These are phyloP conservation scores for Graphilbum sp. DNA, from an alignment of 2,329 filamentous ascomycete species.

Conservation along the genomic window DNA sequence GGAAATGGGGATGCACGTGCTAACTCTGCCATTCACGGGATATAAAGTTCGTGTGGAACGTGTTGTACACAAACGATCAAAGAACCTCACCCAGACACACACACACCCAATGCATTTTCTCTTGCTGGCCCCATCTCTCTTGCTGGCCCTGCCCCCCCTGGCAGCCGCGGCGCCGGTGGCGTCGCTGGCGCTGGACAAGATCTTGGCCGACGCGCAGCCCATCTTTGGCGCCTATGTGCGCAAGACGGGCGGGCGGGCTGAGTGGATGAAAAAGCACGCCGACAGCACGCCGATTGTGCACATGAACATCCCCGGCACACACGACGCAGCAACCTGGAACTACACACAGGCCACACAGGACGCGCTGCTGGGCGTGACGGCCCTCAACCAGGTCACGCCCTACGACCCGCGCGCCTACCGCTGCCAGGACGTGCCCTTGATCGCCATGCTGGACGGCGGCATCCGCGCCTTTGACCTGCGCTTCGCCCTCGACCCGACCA, in stretches of 20 bases:
- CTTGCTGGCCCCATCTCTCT: background rate
- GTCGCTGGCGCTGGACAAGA: constrained; percentile 20
- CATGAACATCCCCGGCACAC: constrained; percentile 32
- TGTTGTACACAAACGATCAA: no score
- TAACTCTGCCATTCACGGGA: no score
- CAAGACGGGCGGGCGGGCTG: constrained; percentile 7
- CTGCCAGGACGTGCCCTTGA: constrained; percentile 24
- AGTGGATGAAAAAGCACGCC: constrained; percentile 28
- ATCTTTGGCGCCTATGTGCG: constrained; percentile 22
- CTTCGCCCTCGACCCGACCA: constrained; percentile 29
- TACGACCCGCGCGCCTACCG: constrained; percentile 21
- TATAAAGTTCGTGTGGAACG: no score
- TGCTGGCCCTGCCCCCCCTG: background rate
- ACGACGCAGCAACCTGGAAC: constrained; percentile 35
- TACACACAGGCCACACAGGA: constrained; percentile 26
- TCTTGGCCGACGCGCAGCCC: constrained; percentile 23
- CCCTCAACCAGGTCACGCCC: constrained; percentile 17
- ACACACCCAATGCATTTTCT: no score
- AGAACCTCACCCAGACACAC: no score
- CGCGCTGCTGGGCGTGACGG: constrained; percentile 15
- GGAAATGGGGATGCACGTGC: no score
- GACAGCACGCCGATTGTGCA: constrained; percentile 26
- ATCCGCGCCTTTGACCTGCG: constrained; percentile 33
- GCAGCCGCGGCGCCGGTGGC: background rate
- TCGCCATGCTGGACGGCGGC: constrained; percentile 25